Percentiles rank a stretch among this genome's conserved stretches.
phyloP scores from a whole-genome alignment of 2,329 filamentous ascomycete genomes.

The Stagonosporopsis chrysanthemi region DNA sequence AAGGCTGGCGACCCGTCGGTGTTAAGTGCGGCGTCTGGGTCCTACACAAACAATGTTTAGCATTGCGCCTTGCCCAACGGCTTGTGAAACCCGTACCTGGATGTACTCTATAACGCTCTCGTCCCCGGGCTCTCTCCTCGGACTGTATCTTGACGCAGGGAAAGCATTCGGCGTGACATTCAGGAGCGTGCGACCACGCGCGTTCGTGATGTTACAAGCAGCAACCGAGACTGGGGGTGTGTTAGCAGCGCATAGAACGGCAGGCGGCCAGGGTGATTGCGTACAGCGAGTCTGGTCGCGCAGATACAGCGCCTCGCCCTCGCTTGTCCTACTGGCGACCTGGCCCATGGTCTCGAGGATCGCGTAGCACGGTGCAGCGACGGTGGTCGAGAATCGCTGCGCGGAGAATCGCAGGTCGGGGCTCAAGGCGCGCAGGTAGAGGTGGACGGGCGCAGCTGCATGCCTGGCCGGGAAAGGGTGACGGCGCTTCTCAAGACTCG shows the following conservation, averaged over 20 bases:
- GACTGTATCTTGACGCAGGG: constrained; percentile 79
- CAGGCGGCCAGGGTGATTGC: constrained; percentile 37
- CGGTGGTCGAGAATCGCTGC: constrained; percentile 23
- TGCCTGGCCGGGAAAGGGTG: constrained; percentile 34
- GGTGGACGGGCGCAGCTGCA: constrained; percentile 36
- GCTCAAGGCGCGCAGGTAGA: constrained; percentile 34
- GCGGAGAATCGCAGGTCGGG: constrained; percentile 28
- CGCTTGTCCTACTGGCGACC: constrained; percentile 83
- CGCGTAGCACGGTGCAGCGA: constrained; percentile 21
- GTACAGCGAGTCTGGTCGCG: constrained; percentile 91
- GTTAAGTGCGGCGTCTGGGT: constrained; percentile 67
- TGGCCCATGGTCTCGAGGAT: constrained; percentile 74
- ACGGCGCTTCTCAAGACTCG: constrained; percentile 20
- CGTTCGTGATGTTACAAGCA: constrained; percentile 80
- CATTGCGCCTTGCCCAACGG: constrained; percentile 5
- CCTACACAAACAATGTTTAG: constrained; percentile 60
- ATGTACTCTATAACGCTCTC: constrained; percentile 84
- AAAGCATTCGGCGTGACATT: constrained; percentile 85
- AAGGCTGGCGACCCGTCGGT: constrained; percentile 68
- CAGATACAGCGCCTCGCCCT: constrained; percentile 80
- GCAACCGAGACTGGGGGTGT: constrained; percentile 78
- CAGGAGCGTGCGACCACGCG: constrained; percentile 77
- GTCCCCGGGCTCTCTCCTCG: constrained; percentile 76
- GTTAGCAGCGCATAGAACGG: constrained; percentile 29
- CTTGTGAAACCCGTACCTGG: constrained; percentile 66